Evolutionary conservation across 208 protist genomes (phyloP), one percentile per base, ranked within the genome.

Genomic region (Tetramitus jugosus): DNA sequence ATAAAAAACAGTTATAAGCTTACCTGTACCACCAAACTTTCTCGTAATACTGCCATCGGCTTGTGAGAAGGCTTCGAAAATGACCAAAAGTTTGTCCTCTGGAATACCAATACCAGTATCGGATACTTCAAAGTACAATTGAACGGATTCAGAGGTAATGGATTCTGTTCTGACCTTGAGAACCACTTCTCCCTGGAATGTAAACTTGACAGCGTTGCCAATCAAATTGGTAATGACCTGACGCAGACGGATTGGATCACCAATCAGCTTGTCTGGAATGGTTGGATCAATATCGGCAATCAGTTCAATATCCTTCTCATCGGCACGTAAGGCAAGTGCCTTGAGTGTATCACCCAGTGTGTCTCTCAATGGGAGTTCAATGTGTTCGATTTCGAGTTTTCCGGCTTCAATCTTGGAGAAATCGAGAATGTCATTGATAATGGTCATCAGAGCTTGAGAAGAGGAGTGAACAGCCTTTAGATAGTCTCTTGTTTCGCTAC

Each of bases 31-130:
- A 26, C 49, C 49, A 56, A 26, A 56, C 20, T 56, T 56, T 53
- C 80, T 39, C 23, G 76, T 84, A 23, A 76, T 83, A 14, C 1
- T 64, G 3, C 39, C 23, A 53, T 84, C 76, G 0, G 37, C 0
- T 56, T 83, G 80, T 23, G 62, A 60, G 35, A 84, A 83, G 7
- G 80, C 31, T 74, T 78, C 1, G 53, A 83, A 83, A 6, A 83
- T 26, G 37, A 72, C 69, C 1, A 40, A 13, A 26, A 83, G 42
- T 23, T 53, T 43, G n/a, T 64, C 13, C 7, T 3, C 14, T 20
- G 29, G 37, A 31, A 83, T 83, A 20, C 80, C 80, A 37, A 84
- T 84, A 39, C 80, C 80, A 17, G 78, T 83, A 49, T 83, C 80
- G 17, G 17, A 67, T 29, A 83, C 80, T 56, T 56, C 49, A 56